phyloP scores from a whole-genome alignment of 75 land plant species.

The Larix kaempferi region DNA sequence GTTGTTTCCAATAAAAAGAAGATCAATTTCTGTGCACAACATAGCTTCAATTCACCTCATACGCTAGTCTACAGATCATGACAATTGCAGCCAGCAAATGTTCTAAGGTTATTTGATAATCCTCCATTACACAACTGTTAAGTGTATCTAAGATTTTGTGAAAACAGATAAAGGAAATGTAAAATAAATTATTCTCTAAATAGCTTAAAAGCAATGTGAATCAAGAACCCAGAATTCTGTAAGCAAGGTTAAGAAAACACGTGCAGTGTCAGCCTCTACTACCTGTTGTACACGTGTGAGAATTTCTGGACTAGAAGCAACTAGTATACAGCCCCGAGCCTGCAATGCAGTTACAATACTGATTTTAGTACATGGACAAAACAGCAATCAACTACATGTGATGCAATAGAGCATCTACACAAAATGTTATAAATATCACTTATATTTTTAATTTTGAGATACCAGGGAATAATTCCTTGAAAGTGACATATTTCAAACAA shows the following conservation, averaged over 20 bases:
- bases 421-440: background rate
- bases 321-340: slow-evolving; percentile 93
- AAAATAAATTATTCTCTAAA: background rate
- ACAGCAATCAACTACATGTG: background rate
- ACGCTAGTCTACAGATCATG: background rate
- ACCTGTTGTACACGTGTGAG: slow-evolving; percentile 88
- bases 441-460: background rate
- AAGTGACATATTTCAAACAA: background rate
- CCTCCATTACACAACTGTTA: background rate
- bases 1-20: background rate
- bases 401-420: background rate
- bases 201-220: background rate
- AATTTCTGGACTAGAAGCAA: slow-evolving; percentile 97
- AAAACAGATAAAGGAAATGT: background rate
- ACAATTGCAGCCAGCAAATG: background rate
- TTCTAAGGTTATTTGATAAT: background rate
- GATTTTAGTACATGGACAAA: background rate
- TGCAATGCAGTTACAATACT: slow-evolving; percentile 24
- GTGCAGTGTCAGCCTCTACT: background rate
- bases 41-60: background rate
- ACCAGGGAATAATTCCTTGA: background rate
- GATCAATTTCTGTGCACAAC: background rate
- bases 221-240: background rate
- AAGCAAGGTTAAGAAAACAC: background rate
- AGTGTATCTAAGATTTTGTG: background rate